Conservation (phyloP, 768 basidiomycete species). For the Mycena filopes region DNA sequence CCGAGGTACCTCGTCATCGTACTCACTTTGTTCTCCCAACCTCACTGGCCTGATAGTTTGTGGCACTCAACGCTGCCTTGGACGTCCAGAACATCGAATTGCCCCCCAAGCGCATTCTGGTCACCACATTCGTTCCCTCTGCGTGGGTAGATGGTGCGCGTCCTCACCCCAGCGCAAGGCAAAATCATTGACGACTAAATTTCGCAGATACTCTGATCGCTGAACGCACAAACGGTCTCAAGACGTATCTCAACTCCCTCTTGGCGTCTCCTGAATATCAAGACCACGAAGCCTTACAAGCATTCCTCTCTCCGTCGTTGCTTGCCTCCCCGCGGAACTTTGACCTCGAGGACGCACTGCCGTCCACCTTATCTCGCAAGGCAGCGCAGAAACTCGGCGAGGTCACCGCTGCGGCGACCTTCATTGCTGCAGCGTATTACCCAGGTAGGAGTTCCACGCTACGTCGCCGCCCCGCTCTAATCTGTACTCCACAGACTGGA, state of each 20-base stretch:
- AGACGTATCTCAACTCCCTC: slow-evolving; percentile 53
- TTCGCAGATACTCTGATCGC: slow-evolving; percentile 54
- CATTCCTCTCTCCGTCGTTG: slow-evolving; percentile 50
- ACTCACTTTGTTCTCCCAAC: not conserved
- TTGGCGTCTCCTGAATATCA: slow-evolving; percentile 49
- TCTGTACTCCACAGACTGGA: slow-evolving; percentile 38
- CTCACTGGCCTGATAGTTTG: slow-evolving; percentile 18
- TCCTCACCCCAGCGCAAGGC: too few relatives aligned
- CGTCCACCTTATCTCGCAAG: slow-evolving; percentile 55
- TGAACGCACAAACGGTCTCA: slow-evolving; percentile 61
- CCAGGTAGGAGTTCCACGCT: slow-evolving; percentile 42
- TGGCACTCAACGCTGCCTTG: slow-evolving; percentile 17
- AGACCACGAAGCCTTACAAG: slow-evolving; percentile 44
- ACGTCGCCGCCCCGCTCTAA: slow-evolving; percentile 16
- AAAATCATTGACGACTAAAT: too few relatives aligned
- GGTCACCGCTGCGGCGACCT: slow-evolving; percentile 18
- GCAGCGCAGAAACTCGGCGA: slow-evolving; percentile 19
- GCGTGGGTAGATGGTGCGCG: slow-evolving; percentile 58
- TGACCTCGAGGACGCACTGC: slow-evolving; percentile 57
- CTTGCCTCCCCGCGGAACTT: slow-evolving; percentile 40
- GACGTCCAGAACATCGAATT: slow-evolving; percentile 38
- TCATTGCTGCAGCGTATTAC: slow-evolving; percentile 47
- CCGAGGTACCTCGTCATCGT: slow-evolving; percentile 18
- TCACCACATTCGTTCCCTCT: slow-evolving; percentile 59
- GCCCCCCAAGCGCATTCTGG: slow-evolving; percentile 62